These are phyloP conservation scores for Darksidea phi DNA, from an alignment of 495 filamentous ascomycete species.

Conservation along the genomic window DNA sequence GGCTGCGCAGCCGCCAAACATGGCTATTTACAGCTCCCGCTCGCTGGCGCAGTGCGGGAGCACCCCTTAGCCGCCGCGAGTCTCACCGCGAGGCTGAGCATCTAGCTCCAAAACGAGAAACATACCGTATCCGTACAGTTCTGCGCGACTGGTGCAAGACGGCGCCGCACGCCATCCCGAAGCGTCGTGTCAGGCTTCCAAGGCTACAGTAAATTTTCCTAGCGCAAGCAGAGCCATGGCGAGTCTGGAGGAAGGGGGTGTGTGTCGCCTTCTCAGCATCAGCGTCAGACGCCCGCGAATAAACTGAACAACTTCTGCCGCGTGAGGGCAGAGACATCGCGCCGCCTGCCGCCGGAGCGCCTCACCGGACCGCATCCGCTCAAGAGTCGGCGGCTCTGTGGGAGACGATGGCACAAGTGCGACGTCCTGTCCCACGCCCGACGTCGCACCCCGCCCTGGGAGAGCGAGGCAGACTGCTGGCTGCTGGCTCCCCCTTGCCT, in stretches of 20 bases:
- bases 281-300: not conserved
- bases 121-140: not conserved
- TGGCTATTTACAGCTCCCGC: conserved; percentile 2
- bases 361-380: not conserved
- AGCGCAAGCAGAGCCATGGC: too few species aligned
- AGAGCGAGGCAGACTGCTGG: not conserved
- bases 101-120: not conserved
- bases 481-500: conserved; percentile 1
- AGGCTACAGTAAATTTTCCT: too few species aligned
- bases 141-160: not conserved
- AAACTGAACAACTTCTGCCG: not conserved
- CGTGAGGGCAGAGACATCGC: not conserved
- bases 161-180: too few species aligned
- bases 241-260: not conserved
- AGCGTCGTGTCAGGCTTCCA: too few species aligned
- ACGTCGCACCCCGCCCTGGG: not conserved
- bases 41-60: not conserved
- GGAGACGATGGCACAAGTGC: too few species aligned
- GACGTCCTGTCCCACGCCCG: not conserved
- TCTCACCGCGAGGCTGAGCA: not conserved
- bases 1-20: not conserved
- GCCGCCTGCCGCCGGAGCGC: not conserved
- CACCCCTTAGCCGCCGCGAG: not conserved
- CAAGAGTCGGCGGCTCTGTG: too few species aligned
- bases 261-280: not conserved